Conservation (phyloP, 768 basidiomycete species). For the Mycena amicta region DNA sequence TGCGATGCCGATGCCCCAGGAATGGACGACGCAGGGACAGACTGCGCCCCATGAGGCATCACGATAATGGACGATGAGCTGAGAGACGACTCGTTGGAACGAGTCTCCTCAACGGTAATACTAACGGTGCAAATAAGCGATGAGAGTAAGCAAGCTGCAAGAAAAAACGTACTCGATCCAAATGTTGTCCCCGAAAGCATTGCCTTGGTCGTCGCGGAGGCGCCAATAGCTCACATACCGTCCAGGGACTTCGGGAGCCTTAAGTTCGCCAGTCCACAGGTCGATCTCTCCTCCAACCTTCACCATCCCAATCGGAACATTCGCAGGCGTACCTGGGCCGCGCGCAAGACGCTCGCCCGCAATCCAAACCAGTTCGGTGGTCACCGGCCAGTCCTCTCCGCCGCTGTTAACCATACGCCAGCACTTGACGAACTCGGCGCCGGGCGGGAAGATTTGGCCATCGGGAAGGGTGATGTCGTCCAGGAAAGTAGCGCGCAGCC, state of each 20-base stretch:
- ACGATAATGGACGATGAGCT: slow-evolving; percentile 69
- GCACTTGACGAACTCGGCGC: slow-evolving; percentile 83
- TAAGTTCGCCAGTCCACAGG: slow-evolving; percentile 73
- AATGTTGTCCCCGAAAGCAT: slow-evolving; percentile 70
- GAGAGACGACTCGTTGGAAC: slow-evolving; percentile 41
- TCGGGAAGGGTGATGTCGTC: slow-evolving; percentile 72
- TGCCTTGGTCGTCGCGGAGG: slow-evolving; percentile 57
- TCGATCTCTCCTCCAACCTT: slow-evolving; percentile 61
- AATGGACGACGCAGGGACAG: slow-evolving; percentile 31
- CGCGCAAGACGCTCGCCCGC: slow-evolving; percentile 65
- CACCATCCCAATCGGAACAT: slow-evolving; percentile 57
- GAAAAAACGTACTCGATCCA: slow-evolving; percentile 67
- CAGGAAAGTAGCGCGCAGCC: slow-evolving; percentile 58
- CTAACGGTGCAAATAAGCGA: too few relatives aligned
- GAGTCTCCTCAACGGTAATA: slow-evolving; percentile 66
- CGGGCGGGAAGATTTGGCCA: slow-evolving; percentile 78
- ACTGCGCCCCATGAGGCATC: slow-evolving; percentile 51
- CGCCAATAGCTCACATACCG: slow-evolving; percentile 80
- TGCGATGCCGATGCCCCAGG: slow-evolving; percentile 2
- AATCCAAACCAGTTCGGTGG: slow-evolving; percentile 69
- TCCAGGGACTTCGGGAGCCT: slow-evolving; percentile 77
- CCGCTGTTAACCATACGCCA: slow-evolving; percentile 79
- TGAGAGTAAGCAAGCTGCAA: neutral
- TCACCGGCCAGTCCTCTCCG: slow-evolving; percentile 61
- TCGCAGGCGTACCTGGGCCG: slow-evolving; percentile 29